These are phyloP conservation scores for Neopestalotiopsis clavispora DNA, from an alignment of 2,329 filamentous ascomycete species.

Conservation along the genomic window DNA sequence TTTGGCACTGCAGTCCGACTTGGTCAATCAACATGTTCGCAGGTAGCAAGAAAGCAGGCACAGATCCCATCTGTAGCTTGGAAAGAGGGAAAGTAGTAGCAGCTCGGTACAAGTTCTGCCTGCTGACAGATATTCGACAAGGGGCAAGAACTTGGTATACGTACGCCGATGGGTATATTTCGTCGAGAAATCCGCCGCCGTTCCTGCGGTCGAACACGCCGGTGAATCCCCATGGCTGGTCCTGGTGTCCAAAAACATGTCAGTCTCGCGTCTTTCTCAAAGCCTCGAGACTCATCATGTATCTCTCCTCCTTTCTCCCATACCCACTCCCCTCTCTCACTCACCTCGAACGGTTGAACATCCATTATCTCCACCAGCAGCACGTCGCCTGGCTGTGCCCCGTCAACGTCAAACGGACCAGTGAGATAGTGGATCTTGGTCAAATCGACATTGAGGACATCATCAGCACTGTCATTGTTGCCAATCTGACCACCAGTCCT, in stretches of 20 bases:
- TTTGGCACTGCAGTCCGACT: conserved; percentile 47
- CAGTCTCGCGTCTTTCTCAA: neutral
- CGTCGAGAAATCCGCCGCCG: conserved; percentile 87
- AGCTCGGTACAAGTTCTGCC: neutral
- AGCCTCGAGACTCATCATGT: too few relatives aligned
- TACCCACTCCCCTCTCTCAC: neutral
- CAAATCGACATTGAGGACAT: conserved; percentile 82
- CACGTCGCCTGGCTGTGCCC: conserved; percentile 83
- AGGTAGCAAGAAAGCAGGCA: neutral
- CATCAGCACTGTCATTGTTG: conserved; percentile 90
- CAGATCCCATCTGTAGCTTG: neutral
- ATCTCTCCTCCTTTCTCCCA: too few relatives aligned
- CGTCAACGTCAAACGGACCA: conserved; percentile 86
- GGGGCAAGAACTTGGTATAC: conserved; percentile 29
- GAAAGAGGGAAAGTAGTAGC: neutral
- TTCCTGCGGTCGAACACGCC: conserved; percentile 81
- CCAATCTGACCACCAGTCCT: conserved; percentile 80
- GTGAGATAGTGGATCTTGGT: conserved; percentile 87
- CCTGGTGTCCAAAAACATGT: neutral
- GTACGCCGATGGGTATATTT: conserved; percentile 82
- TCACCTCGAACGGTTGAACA: conserved; percentile 79
- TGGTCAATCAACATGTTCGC: neutral
- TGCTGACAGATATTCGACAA: neutral
- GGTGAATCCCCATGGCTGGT: conserved; percentile 78
- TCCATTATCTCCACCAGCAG: conserved; percentile 91